Percentiles rank a stretch among this genome's conserved stretches.
Evolutionary conservation across 306 rosid species (phyloP).

Genomic region (Prosopis cineraria): DNA sequence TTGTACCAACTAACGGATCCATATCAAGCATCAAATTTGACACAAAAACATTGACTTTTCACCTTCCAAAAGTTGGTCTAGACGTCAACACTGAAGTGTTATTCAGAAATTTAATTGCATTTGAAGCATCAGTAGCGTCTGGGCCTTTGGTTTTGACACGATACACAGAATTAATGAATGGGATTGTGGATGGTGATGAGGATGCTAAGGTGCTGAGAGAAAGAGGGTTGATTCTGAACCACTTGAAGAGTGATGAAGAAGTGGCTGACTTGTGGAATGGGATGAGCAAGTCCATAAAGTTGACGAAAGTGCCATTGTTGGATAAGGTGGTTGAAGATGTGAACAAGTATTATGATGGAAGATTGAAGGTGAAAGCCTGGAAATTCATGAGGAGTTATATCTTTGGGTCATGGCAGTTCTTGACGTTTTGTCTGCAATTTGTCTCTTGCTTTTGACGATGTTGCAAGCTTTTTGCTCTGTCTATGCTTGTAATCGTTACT

Average conservation of each 20-base stretch:
- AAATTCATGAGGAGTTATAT: constrained; percentile 43
- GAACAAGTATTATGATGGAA: constrained; percentile 48
- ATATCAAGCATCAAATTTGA: constrained; percentile 59
- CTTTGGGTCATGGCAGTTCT: constrained; percentile 52
- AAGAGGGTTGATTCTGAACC: constrained; percentile 51
- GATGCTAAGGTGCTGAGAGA: constrained; percentile 51
- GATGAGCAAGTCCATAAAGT: constrained; percentile 56
- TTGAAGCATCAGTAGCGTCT: constrained; percentile 56
- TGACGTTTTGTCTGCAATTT: constrained; percentile 47
- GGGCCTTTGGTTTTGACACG: constrained; percentile 61
- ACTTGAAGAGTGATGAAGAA: constrained; percentile 59
- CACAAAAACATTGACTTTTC: constrained; percentile 39
- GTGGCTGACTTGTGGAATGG: constrained; percentile 56
- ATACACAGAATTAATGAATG: constrained; percentile 56
- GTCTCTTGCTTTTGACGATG: constrained; percentile 42
- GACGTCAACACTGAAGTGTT: constrained; percentile 54
- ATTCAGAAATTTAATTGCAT: constrained; percentile 57
- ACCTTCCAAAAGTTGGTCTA: constrained; percentile 55
- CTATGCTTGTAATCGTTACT: constrained; percentile 14
- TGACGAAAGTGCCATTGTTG: constrained; percentile 58
- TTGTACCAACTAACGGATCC: constrained; percentile 49
- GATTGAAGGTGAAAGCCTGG: constrained; percentile 49
- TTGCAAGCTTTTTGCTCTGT: constrained; percentile 24
- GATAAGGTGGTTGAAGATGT: constrained; percentile 62
- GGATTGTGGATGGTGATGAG: constrained; percentile 57